Base-by-base conservation (phyloP, 768 basidiomycete species). In the Lactifluus piperatus region DNA sequence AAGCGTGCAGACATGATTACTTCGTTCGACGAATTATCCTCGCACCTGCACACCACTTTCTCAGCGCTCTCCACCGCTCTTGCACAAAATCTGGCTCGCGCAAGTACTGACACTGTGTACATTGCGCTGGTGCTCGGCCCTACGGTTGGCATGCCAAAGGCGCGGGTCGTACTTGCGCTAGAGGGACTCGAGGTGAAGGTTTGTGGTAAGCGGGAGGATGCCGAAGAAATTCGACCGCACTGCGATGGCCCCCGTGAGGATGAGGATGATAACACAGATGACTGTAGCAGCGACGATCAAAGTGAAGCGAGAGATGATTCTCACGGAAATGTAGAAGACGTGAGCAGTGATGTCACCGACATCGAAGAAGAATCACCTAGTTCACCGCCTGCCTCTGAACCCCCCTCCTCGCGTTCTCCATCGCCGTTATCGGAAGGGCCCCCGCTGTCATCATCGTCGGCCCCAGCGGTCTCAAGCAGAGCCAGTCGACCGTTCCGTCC, bases 21-120 rank as follows among this genome's bases (percentile, higher is more conserved):
- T 4, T 81, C 86, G 8, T 84, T 82, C 54, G 89, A 91, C 66
- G 84, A 80, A 0, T 77, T 91, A 20, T 72, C 81, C 0, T 90
- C 85, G 1, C 89, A 91, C 70, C 73, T 91, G 13, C 75, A 79
- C 53, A 87, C 87, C 0, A 89, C 89, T 0, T 91, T 90, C 67
- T 77, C 81, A 9, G 80, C 86, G 0, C 74, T 91, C 5, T 86
- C 88, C 1, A 83, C 82, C 0, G 84, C 88, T 0, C 72, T 88
- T 20, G 83, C 85, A 1, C 66, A 48, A 8, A 67, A 63, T 37
- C 56, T 52, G 29, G 41, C 37, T 20, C 57, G 51, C 18, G 59
- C 48, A 13, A 56, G 39, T 54, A 20, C 53, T 54, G 39, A 57
- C 5, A 76, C 75, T 9, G 81, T 75, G 1, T 82, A 84, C 65